These are phyloP conservation scores for Penicillium expansum DNA, from an alignment of 2,329 filamentous ascomycete genomes.

Conservation along the genomic window DNA sequence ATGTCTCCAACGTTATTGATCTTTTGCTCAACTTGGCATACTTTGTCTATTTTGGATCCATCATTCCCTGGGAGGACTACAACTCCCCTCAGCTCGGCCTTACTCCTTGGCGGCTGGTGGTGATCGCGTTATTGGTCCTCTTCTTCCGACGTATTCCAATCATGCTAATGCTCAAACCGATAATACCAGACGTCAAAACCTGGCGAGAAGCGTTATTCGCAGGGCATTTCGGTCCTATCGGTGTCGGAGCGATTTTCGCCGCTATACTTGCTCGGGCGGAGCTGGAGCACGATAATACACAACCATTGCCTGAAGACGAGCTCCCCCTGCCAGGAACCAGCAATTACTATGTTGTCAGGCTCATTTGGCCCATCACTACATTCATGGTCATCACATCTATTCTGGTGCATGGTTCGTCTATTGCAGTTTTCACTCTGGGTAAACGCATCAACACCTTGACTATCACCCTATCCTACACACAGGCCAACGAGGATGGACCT, in stretches of 20 bases:
- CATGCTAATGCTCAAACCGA: conserved; percentile 84
- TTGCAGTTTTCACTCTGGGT: conserved; percentile 94
- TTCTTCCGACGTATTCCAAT: conserved; percentile 94
- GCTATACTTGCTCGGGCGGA: conserved; percentile 92
- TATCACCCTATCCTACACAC: conserved; percentile 93
- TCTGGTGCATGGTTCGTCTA: conserved; percentile 92
- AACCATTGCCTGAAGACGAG: conserved; percentile 66
- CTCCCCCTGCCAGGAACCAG: conserved; percentile 51
- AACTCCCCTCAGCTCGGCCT: conserved; percentile 73
- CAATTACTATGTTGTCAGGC: conserved; percentile 68
- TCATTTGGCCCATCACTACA: conserved; percentile 94
- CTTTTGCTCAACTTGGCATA: conserved; percentile 94
- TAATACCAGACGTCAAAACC: conserved; percentile 96
- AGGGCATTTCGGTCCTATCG: conserved; percentile 95
- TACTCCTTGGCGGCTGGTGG: conserved; percentile 83
- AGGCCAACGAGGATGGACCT: conserved; percentile 80
- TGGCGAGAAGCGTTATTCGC: conserved; percentile 97
- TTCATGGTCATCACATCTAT: conserved; percentile 95
- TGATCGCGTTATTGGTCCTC: conserved; percentile 89
- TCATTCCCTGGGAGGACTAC: conserved; percentile 93
- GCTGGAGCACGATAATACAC: conserved; percentile 70
- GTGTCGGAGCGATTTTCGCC: conserved; percentile 93
- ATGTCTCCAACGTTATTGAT: conserved; percentile 99
- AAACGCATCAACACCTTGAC: conserved; percentile 97
- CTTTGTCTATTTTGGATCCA: conserved; percentile 96